Conservation (phyloP, 2,329 filamentous ascomycete species). For the Rosellinia necatrix region DNA sequence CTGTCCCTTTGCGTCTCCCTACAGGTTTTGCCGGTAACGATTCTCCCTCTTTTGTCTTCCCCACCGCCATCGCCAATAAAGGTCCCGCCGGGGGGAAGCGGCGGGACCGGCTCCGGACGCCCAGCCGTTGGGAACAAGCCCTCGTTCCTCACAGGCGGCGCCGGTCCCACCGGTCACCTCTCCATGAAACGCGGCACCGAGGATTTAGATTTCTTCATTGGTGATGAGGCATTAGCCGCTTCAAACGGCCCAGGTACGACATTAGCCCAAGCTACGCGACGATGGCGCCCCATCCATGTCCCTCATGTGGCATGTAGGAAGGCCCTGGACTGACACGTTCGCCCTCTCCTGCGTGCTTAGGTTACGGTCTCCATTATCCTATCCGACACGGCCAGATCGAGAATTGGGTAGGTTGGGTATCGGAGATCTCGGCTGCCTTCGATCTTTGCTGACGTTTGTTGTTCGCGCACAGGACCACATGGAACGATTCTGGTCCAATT, state of each 20-base stretch:
- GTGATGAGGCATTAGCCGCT: conserved; percentile 89
- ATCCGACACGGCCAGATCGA: conserved; percentile 98
- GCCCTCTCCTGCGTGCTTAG: conserved; percentile 55
- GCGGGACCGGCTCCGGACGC: conserved; percentile 81
- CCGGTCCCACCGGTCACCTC: conserved; percentile 80
- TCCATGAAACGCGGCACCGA: conserved; percentile 94
- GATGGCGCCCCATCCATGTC: background rate
- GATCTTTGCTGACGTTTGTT: conserved; percentile 15
- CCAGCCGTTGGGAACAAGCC: conserved; percentile 94
- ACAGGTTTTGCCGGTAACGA: conserved; percentile 98
- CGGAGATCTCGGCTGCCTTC: background rate
- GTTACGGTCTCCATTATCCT: conserved; percentile 96
- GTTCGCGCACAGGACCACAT: conserved; percentile 92
- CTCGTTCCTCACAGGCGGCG: conserved; percentile 89
- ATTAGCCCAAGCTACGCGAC: background rate
- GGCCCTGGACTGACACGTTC: conserved; percentile 1
- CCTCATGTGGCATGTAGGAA: background rate
- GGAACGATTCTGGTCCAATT: conserved; percentile 99
- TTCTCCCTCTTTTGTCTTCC: conserved; percentile 98
- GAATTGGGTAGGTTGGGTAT: conserved; percentile 74
- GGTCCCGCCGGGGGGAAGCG: conserved; percentile 70
- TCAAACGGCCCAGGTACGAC: conserved; percentile 76
- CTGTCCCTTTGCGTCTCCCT: conserved; percentile 22
- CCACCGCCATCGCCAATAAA: conserved; percentile 97
- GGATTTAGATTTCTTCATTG: conserved; percentile 98